Evolutionary conservation across 208 protist genomes (phyloP), one percentile per base, ranked within the genome.

Genomic region (Herpetomonas tarakana): DNA sequence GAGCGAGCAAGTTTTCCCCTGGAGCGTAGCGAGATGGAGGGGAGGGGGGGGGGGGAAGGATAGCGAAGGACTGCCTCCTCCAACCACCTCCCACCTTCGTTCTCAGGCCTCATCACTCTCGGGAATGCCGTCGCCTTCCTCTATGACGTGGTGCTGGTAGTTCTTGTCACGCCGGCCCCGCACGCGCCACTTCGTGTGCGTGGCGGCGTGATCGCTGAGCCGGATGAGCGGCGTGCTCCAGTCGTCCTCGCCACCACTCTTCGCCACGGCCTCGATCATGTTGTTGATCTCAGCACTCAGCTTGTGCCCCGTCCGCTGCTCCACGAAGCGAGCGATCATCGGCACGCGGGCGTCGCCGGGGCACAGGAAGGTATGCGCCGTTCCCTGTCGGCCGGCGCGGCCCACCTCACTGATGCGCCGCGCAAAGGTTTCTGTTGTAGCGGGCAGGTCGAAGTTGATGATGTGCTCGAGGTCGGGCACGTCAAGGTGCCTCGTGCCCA

Each of bases 331-430:
- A 11, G 76, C 79, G 50, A 90, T 86, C 0, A 53, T 55, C 16
- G 81, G 80, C 46, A 80, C 71, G n/a, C 60, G 63, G 1, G 63
- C 35, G 58, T 96, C 90, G n/a, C 78, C 73, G 3, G 73, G 70
- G 28, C 67, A 58, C 59, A 99, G 88, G 62, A 99, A 96, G 18
- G 96, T 86, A 45, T 97, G 97, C 3, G 97, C 92, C 16, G 88
- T 67, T 21, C 98, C 97, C 2, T 52, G 58, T 18, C 97, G 96
- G 27, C 97, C 97, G 14, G 92, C 96, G 31, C 97, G 81, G 22
- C 98, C 98, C 4, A 98, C 99, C 58, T 97, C 83, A 65, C 98
- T 96, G 68, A 99, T 98, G 49, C 98, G 85, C 61, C 99, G 98
- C 28, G 98, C 88, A 75, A 99, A 99, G 35, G 97, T 88, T 27